Percentiles rank a stretch among this genome's conserved stretches.
Evolutionary conservation across 352 stramenopile genomes (phyloP).

Genomic region (Phytopythium delawarense): DNA sequence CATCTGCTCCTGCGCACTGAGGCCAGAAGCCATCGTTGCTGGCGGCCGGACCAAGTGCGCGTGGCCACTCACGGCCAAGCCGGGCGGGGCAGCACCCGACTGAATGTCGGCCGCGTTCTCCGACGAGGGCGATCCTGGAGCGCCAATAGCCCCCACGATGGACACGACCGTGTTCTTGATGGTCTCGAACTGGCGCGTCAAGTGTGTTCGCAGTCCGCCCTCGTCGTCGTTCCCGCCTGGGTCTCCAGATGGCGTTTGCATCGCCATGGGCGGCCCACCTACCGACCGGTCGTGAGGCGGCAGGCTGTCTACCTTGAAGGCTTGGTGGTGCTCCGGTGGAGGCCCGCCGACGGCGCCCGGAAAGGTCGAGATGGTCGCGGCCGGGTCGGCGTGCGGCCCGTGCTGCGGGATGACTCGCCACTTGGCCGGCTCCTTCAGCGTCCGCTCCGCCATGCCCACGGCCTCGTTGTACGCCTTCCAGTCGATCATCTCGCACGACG

Average conservation of each 20-base stretch:
- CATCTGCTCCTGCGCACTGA: conserved; percentile 42
- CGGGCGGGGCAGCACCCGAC: neutral
- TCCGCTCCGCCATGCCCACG: conserved; percentile 36
- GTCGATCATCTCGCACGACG: conserved; percentile 79
- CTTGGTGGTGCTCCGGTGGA: neutral
- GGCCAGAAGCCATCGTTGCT: conserved; percentile 1
- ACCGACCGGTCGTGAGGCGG: neutral
- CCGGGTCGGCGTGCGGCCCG: conserved; percentile 51
- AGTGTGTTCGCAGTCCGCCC: conserved; percentile 24
- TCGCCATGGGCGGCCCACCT: neutral
- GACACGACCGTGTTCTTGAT: conserved; percentile 51
- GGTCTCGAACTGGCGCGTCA: conserved; percentile 39
- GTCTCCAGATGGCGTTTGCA: neutral
- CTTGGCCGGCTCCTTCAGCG: conserved; percentile 50
- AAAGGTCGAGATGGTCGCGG: conserved; percentile 4
- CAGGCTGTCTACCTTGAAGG: neutral
- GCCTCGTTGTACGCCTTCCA: conserved; percentile 86
- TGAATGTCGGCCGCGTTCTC: neutral
- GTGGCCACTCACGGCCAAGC: neutral
- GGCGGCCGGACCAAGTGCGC: neutral
- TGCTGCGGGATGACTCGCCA: conserved; percentile 82
- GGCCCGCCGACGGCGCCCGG: neutral
- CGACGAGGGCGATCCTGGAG: conserved; percentile 5
- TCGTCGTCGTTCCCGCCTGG: conserved; percentile 4
- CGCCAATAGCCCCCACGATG: conserved; percentile 32